phyloP scores from a whole-genome alignment of 2,329 filamentous ascomycete species.

The Cryphonectria naterciae region DNA sequence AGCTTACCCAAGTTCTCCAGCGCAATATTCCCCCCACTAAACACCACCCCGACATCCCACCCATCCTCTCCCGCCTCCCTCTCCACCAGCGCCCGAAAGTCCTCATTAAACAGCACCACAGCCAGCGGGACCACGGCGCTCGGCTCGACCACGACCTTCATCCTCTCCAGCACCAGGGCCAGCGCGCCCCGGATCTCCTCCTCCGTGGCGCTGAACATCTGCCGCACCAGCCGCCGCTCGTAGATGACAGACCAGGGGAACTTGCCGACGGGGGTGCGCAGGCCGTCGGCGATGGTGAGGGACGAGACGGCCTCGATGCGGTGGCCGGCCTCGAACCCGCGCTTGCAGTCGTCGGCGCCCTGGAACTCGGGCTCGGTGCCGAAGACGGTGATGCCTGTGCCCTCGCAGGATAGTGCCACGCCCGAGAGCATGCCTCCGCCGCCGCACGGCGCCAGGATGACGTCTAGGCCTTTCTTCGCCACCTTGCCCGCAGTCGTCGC shows the following conservation, averaged over 20 bases:
- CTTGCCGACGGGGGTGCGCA: slow-evolving; percentile 79
- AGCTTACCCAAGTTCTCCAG: slow-evolving; percentile 57
- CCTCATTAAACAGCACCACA: slow-evolving; percentile 81
- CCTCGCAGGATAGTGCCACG: slow-evolving; percentile 74
- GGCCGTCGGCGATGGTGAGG: slow-evolving; percentile 84
- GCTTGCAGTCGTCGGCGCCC: slow-evolving; percentile 80
- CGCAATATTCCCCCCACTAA: slow-evolving; percentile 64
- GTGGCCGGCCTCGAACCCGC: slow-evolving; percentile 67
- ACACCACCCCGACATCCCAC: slow-evolving; percentile 70
- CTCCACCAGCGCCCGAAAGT: slow-evolving; percentile 74
- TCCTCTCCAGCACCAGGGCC: slow-evolving; percentile 78
- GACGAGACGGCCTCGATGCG: slow-evolving; percentile 72
- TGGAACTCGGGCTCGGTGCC: slow-evolving; percentile 83
- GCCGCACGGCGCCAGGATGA: slow-evolving; percentile 81
- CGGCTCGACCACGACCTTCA: slow-evolving; percentile 91
- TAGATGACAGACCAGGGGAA: slow-evolving; percentile 80
- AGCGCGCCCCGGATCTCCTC: slow-evolving; percentile 79
- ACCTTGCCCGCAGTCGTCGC: not conserved
- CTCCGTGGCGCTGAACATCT: slow-evolving; percentile 76
- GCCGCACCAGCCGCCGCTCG: slow-evolving; percentile 69
- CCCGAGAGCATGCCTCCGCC: slow-evolving; percentile 89
- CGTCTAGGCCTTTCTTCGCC: slow-evolving; percentile 55
- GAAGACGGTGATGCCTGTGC: slow-evolving; percentile 76
- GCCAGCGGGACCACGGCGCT: slow-evolving; percentile 84
- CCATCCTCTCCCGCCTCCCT: slow-evolving; percentile 70